Conservation (phyloP, 148 eudicot genomes). For the Selenicereus undatus region DNA sequence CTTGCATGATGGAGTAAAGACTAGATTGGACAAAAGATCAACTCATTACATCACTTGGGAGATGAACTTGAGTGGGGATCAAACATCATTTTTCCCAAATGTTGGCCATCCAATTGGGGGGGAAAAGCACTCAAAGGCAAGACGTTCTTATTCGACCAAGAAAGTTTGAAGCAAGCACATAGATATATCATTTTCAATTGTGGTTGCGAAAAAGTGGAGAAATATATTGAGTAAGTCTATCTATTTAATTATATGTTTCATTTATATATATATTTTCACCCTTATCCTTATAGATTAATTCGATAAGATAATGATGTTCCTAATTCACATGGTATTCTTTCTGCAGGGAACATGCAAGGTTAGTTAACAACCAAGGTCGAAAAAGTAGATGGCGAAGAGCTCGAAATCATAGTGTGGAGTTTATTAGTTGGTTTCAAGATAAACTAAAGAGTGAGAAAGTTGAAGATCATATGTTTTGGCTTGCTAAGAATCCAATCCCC, state of each 20-base stretch:
- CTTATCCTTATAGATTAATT: too few relatives aligned
- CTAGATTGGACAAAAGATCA: not conserved
- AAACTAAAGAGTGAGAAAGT: not conserved
- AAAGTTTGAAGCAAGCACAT: not conserved
- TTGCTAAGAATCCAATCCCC: not conserved
- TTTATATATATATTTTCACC: too few relatives aligned
- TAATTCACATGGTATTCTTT: too few relatives aligned
- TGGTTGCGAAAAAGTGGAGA: not conserved
- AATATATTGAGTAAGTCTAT: not conserved
- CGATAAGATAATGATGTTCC: too few relatives aligned
- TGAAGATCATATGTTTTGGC: not conserved
- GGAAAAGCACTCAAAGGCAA: not conserved
- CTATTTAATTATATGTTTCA: too few relatives aligned
- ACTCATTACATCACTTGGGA: too few relatives aligned
- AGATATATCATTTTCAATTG: conserved; percentile 3
- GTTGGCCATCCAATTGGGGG: too few relatives aligned
- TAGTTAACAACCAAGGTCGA: not conserved
- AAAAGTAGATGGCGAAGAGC: conserved; percentile 2
- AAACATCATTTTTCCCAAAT: too few relatives aligned
- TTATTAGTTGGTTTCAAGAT: not conserved
- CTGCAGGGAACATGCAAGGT: not conserved
- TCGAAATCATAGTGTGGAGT: not conserved
- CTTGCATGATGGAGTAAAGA: conserved; percentile 8
- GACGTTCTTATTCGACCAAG: not conserved
- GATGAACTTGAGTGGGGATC: not conserved